Percentiles rank a stretch among this genome's conserved stretches.
Evolutionary conservation across 2,329 filamentous ascomycete species (phyloP).

Genomic region (Beauveria australis): DNA sequence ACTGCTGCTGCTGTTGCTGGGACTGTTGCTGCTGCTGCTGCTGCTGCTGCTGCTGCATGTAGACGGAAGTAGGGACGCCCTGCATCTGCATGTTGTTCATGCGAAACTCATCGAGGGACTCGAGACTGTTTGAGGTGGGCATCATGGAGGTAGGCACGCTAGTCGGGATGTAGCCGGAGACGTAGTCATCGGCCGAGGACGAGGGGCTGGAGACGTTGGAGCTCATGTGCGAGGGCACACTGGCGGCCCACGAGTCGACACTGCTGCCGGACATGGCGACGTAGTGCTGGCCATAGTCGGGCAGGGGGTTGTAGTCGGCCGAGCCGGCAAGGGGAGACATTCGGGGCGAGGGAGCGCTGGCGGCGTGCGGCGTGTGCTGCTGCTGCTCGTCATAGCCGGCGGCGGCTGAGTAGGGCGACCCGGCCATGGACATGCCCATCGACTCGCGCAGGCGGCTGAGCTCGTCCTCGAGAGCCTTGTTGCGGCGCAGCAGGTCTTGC

Average conservation of each 20-base stretch:
- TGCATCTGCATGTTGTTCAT: constrained; percentile 18
- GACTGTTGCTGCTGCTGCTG: constrained; percentile 19
- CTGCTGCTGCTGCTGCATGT: constrained; percentile 10
- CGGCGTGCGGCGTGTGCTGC: constrained; percentile 24
- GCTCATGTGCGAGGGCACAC: constrained; percentile 34
- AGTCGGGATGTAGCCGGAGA: constrained; percentile 37
- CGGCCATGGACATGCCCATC: constrained; percentile 33
- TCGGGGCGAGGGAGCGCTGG: constrained; percentile 33
- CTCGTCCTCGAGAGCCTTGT: constrained; percentile 47
- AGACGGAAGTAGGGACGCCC: neutral
- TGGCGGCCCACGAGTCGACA: constrained; percentile 36
- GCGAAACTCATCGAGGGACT: constrained; percentile 22
- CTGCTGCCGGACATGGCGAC: constrained; percentile 33
- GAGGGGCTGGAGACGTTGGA: constrained; percentile 45
- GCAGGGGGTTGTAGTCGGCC: constrained; percentile 34
- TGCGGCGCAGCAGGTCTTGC: constrained; percentile 42
- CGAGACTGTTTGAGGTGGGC: constrained; percentile 22
- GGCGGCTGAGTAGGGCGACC: constrained; percentile 27
- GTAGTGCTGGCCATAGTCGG: constrained; percentile 32
- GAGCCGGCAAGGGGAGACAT: constrained; percentile 35
- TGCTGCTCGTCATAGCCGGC: constrained; percentile 34
- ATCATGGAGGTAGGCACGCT: constrained; percentile 39
- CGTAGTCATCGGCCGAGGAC: constrained; percentile 43
- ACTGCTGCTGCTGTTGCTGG: constrained; percentile 18
- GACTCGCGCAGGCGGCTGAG: constrained; percentile 36